Evolutionary conservation across 108 stramenopile species (phyloP).

Genomic region (Ochromonas danica): DNA sequence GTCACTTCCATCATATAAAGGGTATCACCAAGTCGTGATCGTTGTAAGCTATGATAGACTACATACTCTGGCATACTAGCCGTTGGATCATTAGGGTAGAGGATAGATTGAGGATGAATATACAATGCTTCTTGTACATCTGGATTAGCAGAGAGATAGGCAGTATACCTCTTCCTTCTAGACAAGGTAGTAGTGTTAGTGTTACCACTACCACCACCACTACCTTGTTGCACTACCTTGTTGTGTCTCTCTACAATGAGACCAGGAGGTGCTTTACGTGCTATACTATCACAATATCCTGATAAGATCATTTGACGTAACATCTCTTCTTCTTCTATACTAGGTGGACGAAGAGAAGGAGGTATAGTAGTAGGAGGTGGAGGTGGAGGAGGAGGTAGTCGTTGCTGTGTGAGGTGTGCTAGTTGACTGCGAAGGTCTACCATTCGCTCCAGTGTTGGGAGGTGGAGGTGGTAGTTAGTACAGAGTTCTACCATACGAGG

Average conservation of each 20-base stretch:
- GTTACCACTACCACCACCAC: too few species aligned
- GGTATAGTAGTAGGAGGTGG: too few species aligned
- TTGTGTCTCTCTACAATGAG: neutral
- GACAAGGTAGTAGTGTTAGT: neutral
- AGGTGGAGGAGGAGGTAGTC: conserved; percentile 2
- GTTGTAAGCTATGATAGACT: neutral
- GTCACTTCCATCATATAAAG: conserved; percentile 2
- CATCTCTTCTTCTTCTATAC: neutral
- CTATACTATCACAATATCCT: conserved; percentile 11
- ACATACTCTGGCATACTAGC: conserved; percentile 8
- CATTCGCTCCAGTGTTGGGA: neutral
- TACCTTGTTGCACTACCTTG: too few species aligned
- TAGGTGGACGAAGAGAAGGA: neutral
- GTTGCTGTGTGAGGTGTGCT: neutral
- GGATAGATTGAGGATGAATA: neutral
- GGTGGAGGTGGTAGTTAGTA: neutral
- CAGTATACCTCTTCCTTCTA: neutral
- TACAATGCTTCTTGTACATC: neutral
- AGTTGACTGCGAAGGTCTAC: conserved; percentile 15
- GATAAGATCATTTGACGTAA: conserved; percentile 9
- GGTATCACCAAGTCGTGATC: neutral
- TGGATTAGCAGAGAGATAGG: neutral
- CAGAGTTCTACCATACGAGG: neutral
- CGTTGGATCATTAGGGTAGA: neutral
- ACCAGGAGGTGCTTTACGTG: neutral